Base-by-base conservation (phyloP, 805 yeast genomes). In the Metschnikowia kofuensis region DNA sequence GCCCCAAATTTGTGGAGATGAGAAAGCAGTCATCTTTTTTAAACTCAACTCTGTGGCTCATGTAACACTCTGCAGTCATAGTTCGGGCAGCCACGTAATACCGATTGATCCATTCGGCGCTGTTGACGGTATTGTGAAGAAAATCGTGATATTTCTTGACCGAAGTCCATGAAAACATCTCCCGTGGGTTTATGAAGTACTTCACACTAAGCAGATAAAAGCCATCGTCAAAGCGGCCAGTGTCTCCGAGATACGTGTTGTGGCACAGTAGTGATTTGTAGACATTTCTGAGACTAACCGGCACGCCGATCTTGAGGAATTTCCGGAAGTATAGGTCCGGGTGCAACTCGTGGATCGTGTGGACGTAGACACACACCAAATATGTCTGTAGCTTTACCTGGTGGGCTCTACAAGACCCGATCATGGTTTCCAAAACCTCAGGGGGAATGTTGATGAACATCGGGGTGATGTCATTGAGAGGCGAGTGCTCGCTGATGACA, bases 161-260 rank as follows among this genome's bases (percentile, higher is more conserved):
- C n/a, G 43, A 36, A n/a, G 38, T 43, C 53, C 53, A 49, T 9
- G 37, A 36, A 15, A 49, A 49, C 8, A 42, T 21, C 26, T 38
- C 35, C 13, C 27, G 34, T 7, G 49, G 50, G 15, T 49, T 44
- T 36, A 49, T 44, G 28, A 39, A 45, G 30, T 45, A 49, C 2
- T 44, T 30, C 7, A 36, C 42, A 6, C 47, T 44, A 21, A 27
- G 45, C 1, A 47, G 38, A 30, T 49, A 49, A 15, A 49, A 49
- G 14, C 53, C 53, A 21, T 45, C 53, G 16, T 49, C 50, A 21
- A 49, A 49, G 8, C 38, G 40, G 11, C 43, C 47, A 5, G 16
- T 34, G 21, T 45, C 30, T 27, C 48, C 44, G 14, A 35, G 44
- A 35, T 45, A 49, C 11, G 45, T 31, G 21, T 44, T 44, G 32